Evolutionary conservation across 345 rosid species (phyloP), one percentile per base, ranked within the genome.

Genomic region (Rhodamnia argentea): DNA sequence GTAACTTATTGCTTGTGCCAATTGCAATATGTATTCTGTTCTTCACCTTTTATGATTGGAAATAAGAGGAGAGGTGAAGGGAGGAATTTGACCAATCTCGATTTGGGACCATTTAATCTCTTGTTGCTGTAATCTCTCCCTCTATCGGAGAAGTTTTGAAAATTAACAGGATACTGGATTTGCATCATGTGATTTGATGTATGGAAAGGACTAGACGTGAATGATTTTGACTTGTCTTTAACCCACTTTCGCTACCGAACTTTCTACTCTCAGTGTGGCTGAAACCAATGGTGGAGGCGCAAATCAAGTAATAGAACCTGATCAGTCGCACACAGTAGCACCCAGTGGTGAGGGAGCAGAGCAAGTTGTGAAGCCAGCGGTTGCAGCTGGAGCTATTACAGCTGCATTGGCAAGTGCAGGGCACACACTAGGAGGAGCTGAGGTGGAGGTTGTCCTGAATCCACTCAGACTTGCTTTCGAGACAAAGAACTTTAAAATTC

Each of bases 381-480:
- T 88, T 18, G 59, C 62, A 16, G 85, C 88, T 59, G 88, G 90
- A 87, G 90, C 91, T 51, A 89, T 95, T 54, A 89, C 94, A 52
- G 87, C 90, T 88, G 91, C 95, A 87, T 91, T 94, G 89, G 93
- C 95, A 85, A 94, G 83, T 88, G 99, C 99, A 83, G 99, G 99
- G 51, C 86, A 88, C 90, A 94, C 99, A 78, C 91, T 97, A 89
- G 96, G 93, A 83, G 99, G 87, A 57, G 92, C 97, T 85, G 95
- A 95, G 88, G 95, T 89, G 70, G 99, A 96, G 91, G 95, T 97
- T 93, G 98, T 94, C 87, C 87, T 97, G 89, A 95, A 93, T 91
- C 98, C 98, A 88, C 96, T 97, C 40, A 95, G 95, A 85, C 93
- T 96, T 89, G 98, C 99, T 85, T 94, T 96, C 84, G 98, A 97